phyloP scores from a whole-genome alignment of 371 early-diverging fungal species.

The Mucor indicus region DNA sequence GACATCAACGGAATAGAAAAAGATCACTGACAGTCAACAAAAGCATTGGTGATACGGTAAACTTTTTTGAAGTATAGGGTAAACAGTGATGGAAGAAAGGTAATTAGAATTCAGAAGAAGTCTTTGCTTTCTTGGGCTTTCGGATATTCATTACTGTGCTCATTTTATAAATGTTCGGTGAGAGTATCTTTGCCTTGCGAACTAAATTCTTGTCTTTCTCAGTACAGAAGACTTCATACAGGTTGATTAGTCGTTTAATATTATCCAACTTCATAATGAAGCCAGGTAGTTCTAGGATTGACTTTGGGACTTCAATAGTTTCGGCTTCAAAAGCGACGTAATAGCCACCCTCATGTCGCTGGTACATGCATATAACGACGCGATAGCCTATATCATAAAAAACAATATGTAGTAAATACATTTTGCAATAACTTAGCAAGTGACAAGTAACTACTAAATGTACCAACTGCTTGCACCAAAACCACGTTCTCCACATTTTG shows the following conservation, averaged over 20 bases:
- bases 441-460: slow-evolving; percentile 1
- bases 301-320: background rate
- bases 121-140: slow-evolving; percentile 13
- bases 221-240: background rate
- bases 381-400: background rate
- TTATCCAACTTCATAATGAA: slow-evolving; percentile 3
- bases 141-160: slow-evolving; percentile 8
- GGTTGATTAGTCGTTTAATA: slow-evolving; percentile 1
- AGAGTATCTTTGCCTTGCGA: slow-evolving; percentile 9
- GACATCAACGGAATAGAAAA: slow-evolving; percentile 10
- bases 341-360: background rate
- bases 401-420: background rate
- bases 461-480: slow-evolving; percentile 6
- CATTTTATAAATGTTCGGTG: slow-evolving; percentile 16
- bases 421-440: slow-evolving; percentile 4
- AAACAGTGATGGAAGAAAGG: slow-evolving; percentile 14
- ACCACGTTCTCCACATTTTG: background rate
- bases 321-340: background rate
- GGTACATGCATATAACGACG: background rate
- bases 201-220: background rate
- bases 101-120: slow-evolving; percentile 10
- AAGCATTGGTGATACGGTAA: slow-evolving; percentile 6
- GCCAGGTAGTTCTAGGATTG: slow-evolving; percentile 1
- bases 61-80: slow-evolving; percentile 7
- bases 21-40: background rate